A percentile compares a stretch with the other conserved stretches of the same genome.
Conservation (phyloP, 352 stramenopile genomes). For the Phytopythium sindhum region DNA sequence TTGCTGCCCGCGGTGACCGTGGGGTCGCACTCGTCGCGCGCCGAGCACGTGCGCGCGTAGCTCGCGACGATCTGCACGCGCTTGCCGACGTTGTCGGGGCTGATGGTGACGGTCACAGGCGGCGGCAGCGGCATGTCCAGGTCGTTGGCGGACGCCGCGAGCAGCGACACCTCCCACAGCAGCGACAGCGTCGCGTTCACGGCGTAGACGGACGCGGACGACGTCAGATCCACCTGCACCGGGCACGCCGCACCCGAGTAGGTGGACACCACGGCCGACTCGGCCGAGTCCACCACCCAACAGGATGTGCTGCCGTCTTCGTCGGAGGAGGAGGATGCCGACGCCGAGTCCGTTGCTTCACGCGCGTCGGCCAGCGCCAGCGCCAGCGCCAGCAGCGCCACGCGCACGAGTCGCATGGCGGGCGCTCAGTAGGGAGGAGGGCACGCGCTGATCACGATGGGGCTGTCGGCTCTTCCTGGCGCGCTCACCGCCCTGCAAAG, state of each 20-base stretch:
- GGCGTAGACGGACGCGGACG: slow-evolving; percentile 26
- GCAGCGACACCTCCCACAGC: slow-evolving; percentile 38
- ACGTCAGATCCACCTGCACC: slow-evolving; percentile 30
- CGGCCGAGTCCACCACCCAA: slow-evolving; percentile 33
- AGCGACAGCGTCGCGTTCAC: slow-evolving; percentile 39
- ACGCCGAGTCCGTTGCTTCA: not conserved
- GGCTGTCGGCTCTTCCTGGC: not conserved
- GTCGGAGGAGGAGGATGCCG: not conserved
- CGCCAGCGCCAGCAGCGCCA: slow-evolving; percentile 8
- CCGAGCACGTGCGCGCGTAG: slow-evolving; percentile 38
- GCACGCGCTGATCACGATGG: not conserved
- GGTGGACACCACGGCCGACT: slow-evolving; percentile 15
- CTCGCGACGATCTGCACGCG: slow-evolving; percentile 44
- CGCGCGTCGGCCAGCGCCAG: slow-evolving; percentile 2
- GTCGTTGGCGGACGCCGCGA: slow-evolving; percentile 28
- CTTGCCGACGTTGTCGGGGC: slow-evolving; percentile 20
- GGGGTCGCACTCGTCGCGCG: slow-evolving; percentile 31
- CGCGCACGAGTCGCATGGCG: slow-evolving; percentile 16
- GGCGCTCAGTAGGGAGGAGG: not conserved
- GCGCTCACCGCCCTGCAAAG: not conserved
- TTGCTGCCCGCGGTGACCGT: slow-evolving; percentile 13
- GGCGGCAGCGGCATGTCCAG: slow-evolving; percentile 45
- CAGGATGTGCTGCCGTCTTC: slow-evolving; percentile 18
- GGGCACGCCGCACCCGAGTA: slow-evolving; percentile 24
- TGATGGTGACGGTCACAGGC: slow-evolving; percentile 22